Evolutionary conservation across 2,329 filamentous ascomycete species (phyloP).

Genomic region (Myotisia sp.): DNA sequence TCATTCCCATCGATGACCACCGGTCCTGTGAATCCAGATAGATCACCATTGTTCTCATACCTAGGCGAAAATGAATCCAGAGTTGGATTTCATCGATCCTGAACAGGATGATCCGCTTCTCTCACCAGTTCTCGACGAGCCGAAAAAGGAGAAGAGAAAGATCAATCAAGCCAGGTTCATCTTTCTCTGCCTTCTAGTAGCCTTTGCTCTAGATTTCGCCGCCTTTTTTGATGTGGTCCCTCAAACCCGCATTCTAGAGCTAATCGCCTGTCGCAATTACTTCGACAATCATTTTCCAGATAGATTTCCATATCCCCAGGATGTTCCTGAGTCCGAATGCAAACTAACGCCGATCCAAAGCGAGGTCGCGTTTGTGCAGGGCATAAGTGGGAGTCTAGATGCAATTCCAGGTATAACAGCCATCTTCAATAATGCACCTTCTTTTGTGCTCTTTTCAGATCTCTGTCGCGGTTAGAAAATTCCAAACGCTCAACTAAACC

Average conservation of each 20-base stretch:
- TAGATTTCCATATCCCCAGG: constrained; percentile 29
- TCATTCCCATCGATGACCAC: not conserved
- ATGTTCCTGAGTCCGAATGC: constrained; percentile 35
- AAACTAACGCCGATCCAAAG: constrained; percentile 37
- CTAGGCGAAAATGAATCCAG: not conserved
- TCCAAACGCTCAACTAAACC: not conserved
- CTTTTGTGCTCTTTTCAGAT: not conserved
- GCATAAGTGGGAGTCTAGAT: constrained; percentile 37
- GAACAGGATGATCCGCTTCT: constrained; percentile 6
- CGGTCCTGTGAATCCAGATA: not conserved
- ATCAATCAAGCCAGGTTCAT: constrained; percentile 8
- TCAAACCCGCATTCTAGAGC: constrained; percentile 35
- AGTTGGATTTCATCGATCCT: constrained; percentile 2
- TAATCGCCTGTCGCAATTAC: constrained; percentile 35
- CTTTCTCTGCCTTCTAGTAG: constrained; percentile 5
- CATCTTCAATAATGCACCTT: not conserved
- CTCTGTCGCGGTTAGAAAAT: not conserved
- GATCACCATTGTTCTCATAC: not conserved
- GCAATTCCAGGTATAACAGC: constrained; percentile 24
- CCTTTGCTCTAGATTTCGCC: constrained; percentile 10
- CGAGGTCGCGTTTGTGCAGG: constrained; percentile 37
- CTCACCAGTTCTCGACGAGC: not conserved
- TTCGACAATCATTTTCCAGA: constrained; percentile 30
- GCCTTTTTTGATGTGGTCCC: constrained; percentile 9
- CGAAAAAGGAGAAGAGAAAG: constrained; percentile 3